A percentile compares a stretch with the other conserved stretches of the same genome.
phyloP scores from a whole-genome alignment of 495 filamentous ascomycete species.

The Hyaloscypha hepaticicola region DNA sequence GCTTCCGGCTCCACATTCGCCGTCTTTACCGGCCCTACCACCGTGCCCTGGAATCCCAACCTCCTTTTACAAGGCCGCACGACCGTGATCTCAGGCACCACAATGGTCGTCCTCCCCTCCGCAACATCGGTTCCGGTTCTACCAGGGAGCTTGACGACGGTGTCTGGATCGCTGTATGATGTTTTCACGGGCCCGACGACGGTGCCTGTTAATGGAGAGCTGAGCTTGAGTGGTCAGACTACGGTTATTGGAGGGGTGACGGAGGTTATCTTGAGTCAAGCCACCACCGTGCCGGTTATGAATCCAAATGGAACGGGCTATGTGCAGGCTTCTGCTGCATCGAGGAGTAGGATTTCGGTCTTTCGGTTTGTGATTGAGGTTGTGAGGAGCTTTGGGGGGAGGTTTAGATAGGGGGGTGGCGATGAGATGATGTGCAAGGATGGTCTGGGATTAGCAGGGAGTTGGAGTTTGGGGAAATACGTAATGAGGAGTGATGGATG shows the following conservation, averaged over 20 bases:
- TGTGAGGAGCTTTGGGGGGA: neutral
- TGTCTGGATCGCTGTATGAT: too few relatives aligned
- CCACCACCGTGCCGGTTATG: conserved; percentile 20
- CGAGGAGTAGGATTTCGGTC: neutral
- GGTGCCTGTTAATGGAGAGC: neutral
- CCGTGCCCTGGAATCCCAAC: neutral
- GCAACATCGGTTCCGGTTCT: too few relatives aligned
- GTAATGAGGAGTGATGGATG: too few relatives aligned
- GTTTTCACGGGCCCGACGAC: neutral
- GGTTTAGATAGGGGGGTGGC: neutral
- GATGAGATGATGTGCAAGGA: neutral
- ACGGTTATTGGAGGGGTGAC: conserved; percentile 25
- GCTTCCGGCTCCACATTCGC: conserved; percentile 18
- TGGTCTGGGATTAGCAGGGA: neutral
- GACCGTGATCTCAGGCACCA: neutral
- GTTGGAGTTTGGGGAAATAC: neutral
- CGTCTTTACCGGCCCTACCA: conserved; percentile 17
- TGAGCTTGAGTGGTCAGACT: neutral
- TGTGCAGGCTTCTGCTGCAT: neutral
- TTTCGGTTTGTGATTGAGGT: neutral
- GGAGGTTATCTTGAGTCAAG: conserved; percentile 14
- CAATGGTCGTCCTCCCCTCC: too few relatives aligned
- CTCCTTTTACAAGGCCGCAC: neutral
- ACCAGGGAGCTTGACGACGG: too few relatives aligned
- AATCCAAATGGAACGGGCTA: neutral